Evolutionary conservation across 495 filamentous ascomycete genomes (phyloP).

Genomic region (Penicillium roqueforti): DNA sequence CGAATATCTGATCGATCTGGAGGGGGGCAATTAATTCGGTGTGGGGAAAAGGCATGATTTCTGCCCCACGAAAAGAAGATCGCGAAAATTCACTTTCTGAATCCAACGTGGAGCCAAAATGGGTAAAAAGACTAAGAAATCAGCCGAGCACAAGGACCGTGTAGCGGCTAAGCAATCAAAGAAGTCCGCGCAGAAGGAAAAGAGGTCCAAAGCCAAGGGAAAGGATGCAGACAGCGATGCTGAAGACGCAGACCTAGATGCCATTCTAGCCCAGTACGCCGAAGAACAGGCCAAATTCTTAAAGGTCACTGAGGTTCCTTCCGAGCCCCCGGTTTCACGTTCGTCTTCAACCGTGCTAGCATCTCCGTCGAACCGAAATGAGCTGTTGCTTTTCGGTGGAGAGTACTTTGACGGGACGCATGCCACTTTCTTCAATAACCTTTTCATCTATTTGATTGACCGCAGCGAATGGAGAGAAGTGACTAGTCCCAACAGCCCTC

Average conservation of each 20-base stretch:
- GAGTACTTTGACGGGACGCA: constrained; percentile 63
- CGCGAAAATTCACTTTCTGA: constrained; percentile 9
- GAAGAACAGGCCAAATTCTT: constrained; percentile 83
- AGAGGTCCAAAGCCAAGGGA: constrained; percentile 59
- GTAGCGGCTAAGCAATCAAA: constrained; percentile 51
- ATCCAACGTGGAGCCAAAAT: constrained; percentile 26
- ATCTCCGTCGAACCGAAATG: constrained; percentile 78
- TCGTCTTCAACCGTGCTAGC: constrained; percentile 75
- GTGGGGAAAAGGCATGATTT: constrained; percentile 27
- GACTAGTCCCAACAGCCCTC: constrained; percentile 83
- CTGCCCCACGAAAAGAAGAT: constrained; percentile 22
- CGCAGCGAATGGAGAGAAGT: constrained; percentile 83
- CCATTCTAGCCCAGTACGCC: constrained; percentile 88
- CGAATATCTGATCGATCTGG: constrained; percentile 5
- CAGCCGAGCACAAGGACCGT: constrained; percentile 53
- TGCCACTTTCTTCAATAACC: constrained; percentile 62
- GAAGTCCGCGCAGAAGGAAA: constrained; percentile 72
- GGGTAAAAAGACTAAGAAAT: constrained; percentile 53
- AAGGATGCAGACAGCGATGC: constrained; percentile 68
- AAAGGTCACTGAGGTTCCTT: constrained; percentile 80
- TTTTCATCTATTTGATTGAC: constrained; percentile 88
- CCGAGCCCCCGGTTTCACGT: constrained; percentile 72
- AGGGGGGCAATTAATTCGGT: constrained; percentile 7
- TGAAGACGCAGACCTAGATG: constrained; percentile 92
- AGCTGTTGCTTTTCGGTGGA: constrained; percentile 89